Conservation (phyloP, 2,329 filamentous ascomycete genomes). For the Neopestalotiopsis sp. region DNA sequence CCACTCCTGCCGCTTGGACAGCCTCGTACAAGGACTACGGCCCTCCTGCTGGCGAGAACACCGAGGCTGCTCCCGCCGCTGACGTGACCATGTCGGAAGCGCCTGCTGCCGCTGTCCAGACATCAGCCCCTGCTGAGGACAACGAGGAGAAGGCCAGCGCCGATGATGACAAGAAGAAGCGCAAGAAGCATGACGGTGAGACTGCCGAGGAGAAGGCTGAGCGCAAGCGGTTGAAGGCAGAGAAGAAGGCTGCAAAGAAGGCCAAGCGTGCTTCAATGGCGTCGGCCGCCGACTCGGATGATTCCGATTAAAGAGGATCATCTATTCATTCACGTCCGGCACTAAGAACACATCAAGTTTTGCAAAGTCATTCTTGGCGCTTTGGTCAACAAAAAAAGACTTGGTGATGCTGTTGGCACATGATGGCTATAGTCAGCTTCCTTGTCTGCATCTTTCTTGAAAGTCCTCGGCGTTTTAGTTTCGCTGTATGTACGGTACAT, state of each 20-base stretch:
- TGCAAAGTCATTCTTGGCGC: background rate
- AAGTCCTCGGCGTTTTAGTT: conserved; percentile 21
- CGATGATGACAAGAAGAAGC: conserved; percentile 76
- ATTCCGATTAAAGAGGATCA: conserved; percentile 48
- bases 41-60: conserved; percentile 52
- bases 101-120: conserved; percentile 45
- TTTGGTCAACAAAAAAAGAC: background rate
- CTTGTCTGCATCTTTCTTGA: conserved; percentile 3
- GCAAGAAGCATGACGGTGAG: conserved; percentile 81
- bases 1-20: conserved; percentile 93
- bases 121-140: conserved; percentile 28
- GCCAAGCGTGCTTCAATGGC: conserved; percentile 60
- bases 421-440: background rate
- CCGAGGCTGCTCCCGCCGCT: conserved; percentile 47
- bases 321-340: background rate
- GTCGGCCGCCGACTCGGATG: conserved; percentile 46
- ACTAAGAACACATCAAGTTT: background rate
- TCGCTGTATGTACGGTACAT: conserved; percentile 22
- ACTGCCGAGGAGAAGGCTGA: conserved; percentile 71
- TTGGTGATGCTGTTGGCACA: background rate
- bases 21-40: conserved; percentile 90
- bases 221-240: conserved; percentile 64
- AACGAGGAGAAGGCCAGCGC: conserved; percentile 45
- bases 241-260: conserved; percentile 64
- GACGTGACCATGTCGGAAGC: conserved; percentile 50